Percentiles rank a stretch among this genome's conserved stretches.
Conservation (phyloP, 2,329 filamentous ascomycete species). For the Aureobasidium sp. region DNA sequence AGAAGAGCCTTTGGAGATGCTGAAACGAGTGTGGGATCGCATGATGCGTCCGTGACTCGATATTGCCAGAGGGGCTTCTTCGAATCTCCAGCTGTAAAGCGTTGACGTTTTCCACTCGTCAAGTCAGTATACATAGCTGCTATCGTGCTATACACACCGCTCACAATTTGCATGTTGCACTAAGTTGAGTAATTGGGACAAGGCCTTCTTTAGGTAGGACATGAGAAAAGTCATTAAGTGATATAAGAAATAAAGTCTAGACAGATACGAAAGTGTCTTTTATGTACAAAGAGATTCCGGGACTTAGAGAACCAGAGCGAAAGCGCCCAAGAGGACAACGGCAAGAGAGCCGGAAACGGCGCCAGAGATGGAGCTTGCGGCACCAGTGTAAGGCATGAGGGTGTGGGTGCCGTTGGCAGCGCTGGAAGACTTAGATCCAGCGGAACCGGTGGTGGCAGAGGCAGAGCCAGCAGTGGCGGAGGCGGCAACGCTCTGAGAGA, state of each 20-base stretch:
- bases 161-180: neutral
- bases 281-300: neutral
- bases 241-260: neutral
- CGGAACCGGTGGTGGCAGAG: neutral
- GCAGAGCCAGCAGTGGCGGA: slow-evolving; percentile 1
- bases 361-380: slow-evolving; percentile 9
- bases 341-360: slow-evolving; percentile 9
- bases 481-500: slow-evolving; percentile 9
- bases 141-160: neutral
- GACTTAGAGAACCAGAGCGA: slow-evolving; percentile 9
- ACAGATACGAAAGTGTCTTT: neutral
- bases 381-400: slow-evolving; percentile 11
- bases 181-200: too few relatives aligned
- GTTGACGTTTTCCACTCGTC: too few relatives aligned
- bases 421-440: slow-evolving; percentile 13
- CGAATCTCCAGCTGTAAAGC: too few relatives aligned
- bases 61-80: too few relatives aligned
- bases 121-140: too few relatives aligned
- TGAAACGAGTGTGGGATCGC: neutral
- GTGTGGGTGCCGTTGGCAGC: slow-evolving; percentile 12
- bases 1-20: neutral
- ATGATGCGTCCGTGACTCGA: neutral
- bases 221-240: neutral
- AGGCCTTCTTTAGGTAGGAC: neutral
- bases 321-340: slow-evolving; percentile 3